These are phyloP conservation scores for Xerocomellus intermedius DNA, from an alignment of 768 basidiomycete genomes.

Conservation along the genomic window DNA sequence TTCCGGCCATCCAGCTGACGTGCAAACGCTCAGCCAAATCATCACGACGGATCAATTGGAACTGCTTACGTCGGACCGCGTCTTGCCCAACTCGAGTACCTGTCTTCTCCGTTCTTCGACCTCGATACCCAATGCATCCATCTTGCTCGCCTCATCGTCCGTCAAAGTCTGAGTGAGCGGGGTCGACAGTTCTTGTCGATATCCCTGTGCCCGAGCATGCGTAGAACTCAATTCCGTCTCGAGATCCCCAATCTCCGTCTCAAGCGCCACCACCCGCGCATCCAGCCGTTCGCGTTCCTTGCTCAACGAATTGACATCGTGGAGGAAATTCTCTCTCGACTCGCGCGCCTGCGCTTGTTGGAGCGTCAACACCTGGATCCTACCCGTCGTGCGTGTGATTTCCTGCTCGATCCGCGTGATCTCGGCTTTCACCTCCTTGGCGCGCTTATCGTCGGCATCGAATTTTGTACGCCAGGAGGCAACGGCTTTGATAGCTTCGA, in stretches of 20 bases:
- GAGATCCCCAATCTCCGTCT: slow-evolving; percentile 67
- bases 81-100: slow-evolving; percentile 64
- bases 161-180: slow-evolving; percentile 77
- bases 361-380: slow-evolving; percentile 65
- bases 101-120: slow-evolving; percentile 72
- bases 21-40: neutral
- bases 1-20: slow-evolving; percentile 61
- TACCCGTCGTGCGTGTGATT: slow-evolving; percentile 72
- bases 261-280: slow-evolving; percentile 59
- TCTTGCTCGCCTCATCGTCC: slow-evolving; percentile 62
- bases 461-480: slow-evolving; percentile 72
- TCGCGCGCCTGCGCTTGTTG: slow-evolving; percentile 72
- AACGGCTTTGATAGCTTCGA: slow-evolving; percentile 81
- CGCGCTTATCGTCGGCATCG: slow-evolving; percentile 59
- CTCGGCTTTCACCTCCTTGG: slow-evolving; percentile 70
- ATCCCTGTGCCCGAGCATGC: slow-evolving; percentile 60
- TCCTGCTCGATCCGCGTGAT: slow-evolving; percentile 80
- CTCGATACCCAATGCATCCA: slow-evolving; percentile 69
- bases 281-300: slow-evolving; percentile 71
- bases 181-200: slow-evolving; percentile 65
- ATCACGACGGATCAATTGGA: neutral
- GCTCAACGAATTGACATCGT: slow-evolving; percentile 56
- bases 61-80: slow-evolving; percentile 63
- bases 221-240: slow-evolving; percentile 68
- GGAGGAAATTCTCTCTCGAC: slow-evolving; percentile 61